Evolutionary conservation across 371 early-diverging fungal genomes (phyloP).

Genomic region (Quaeritorhiza haematococci): DNA sequence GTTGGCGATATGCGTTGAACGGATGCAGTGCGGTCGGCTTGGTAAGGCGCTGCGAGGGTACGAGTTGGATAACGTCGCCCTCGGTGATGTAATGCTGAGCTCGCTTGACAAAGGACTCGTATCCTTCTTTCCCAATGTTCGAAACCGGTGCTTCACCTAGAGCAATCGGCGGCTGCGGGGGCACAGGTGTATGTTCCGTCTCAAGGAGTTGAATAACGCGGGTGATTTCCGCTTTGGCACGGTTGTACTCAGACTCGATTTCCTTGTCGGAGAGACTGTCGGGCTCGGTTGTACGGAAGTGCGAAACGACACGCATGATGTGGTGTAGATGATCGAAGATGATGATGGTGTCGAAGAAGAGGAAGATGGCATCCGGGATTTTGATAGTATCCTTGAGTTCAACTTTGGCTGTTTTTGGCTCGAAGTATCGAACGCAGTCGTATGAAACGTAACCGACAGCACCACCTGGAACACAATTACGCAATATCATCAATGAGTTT

Average conservation of each 20-base stretch:
- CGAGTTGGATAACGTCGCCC: slow-evolving; percentile 96
- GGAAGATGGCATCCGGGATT: slow-evolving; percentile 88
- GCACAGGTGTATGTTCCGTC: slow-evolving; percentile 44
- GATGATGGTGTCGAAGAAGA: slow-evolving; percentile 90
- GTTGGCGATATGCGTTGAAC: slow-evolving; percentile 92
- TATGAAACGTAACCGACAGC: slow-evolving; percentile 95
- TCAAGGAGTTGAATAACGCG: slow-evolving; percentile 15
- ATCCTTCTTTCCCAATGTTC: slow-evolving; percentile 87
- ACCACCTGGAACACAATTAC: slow-evolving; percentile 61
- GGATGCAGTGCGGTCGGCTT: slow-evolving; percentile 86
- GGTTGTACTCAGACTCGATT: slow-evolving; percentile 53
- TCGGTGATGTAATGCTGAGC: slow-evolving; percentile 86
- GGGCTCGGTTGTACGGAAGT: slow-evolving; percentile 66
- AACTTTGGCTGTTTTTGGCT: slow-evolving; percentile 62
- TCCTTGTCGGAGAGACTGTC: slow-evolving; percentile 39
- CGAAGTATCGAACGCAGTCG: slow-evolving; percentile 95
- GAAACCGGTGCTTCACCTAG: slow-evolving; percentile 37
- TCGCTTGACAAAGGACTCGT: slow-evolving; percentile 78
- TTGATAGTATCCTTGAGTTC: slow-evolving; percentile 73
- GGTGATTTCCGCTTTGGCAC: slow-evolving; percentile 47
- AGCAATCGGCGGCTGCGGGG: slow-evolving; percentile 60
- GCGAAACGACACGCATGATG: slow-evolving; percentile 82
- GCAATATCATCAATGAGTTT: neutral
- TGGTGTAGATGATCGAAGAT: slow-evolving; percentile 92
- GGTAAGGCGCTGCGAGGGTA: slow-evolving; percentile 86